These are phyloP conservation scores for Leccinum imitatum DNA, from an alignment of 768 basidiomycete species.

Conservation along the genomic window DNA sequence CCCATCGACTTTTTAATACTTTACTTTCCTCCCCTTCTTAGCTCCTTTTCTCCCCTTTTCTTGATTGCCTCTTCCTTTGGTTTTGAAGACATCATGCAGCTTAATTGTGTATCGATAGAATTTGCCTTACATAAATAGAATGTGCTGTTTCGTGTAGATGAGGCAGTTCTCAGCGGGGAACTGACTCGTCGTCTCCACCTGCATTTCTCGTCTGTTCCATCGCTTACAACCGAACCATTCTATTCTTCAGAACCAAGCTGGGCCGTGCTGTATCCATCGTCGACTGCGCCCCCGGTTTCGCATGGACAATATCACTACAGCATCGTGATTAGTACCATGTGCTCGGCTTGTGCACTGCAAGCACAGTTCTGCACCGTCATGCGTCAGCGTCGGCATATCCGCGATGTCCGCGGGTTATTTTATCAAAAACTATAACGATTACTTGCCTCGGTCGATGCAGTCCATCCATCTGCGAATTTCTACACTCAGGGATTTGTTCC, in stretches of 20 bases:
- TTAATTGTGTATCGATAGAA: constrained; percentile 1
- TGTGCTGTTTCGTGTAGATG: background rate
- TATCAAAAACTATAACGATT: background rate
- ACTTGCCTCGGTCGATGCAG: constrained; percentile 79
- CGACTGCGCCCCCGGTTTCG: too few species aligned
- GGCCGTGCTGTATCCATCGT: too few species aligned
- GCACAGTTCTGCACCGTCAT: constrained; percentile 61
- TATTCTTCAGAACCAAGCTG: background rate
- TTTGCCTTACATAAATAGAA: background rate
- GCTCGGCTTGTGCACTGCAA: constrained; percentile 82
- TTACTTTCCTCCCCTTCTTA: too few species aligned
- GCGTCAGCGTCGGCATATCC: background rate
- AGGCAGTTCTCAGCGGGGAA: background rate
- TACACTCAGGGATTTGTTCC: constrained; percentile 65
- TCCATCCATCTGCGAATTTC: constrained; percentile 93
- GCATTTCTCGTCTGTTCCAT: background rate
- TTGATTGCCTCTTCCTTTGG: background rate
- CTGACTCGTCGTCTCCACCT: background rate
- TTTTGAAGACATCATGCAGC: constrained; percentile 12
- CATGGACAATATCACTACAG: too few species aligned
- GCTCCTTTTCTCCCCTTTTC: too few species aligned
- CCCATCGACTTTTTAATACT: too few species aligned
- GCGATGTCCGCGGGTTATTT: background rate
- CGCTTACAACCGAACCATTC: background rate
- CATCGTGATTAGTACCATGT: constrained; percentile 79